These are phyloP conservation scores for Kwoniella newhampshirensis DNA, from an alignment of 768 basidiomycete genomes.

Conservation along the genomic window DNA sequence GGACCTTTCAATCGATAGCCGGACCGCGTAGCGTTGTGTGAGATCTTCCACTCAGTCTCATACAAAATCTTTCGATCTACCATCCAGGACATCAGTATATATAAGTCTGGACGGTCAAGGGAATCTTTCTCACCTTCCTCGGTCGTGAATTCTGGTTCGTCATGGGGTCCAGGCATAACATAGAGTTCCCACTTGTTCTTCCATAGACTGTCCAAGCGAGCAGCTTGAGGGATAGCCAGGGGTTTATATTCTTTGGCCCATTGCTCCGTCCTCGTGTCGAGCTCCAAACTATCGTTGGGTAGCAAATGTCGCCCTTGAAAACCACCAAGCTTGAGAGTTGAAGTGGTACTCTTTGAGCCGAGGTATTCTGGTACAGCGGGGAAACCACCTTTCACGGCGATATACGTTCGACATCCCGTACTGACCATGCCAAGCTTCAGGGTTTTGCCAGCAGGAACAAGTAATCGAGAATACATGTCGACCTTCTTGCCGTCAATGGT, in stretches of 20 bases:
- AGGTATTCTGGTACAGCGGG: slow-evolving; percentile 59
- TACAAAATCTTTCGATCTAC: slow-evolving; percentile 61
- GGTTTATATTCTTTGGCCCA: slow-evolving; percentile 20
- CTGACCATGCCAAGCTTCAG: slow-evolving; percentile 55
- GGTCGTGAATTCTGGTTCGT: slow-evolving; percentile 62
- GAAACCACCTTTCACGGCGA: slow-evolving; percentile 64
- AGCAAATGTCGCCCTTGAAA: slow-evolving; percentile 37
- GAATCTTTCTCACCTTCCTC: slow-evolving; percentile 34
- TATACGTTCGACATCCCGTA: slow-evolving; percentile 61
- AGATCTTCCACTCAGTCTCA: slow-evolving; percentile 60
- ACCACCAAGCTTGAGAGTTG: slow-evolving; percentile 54
- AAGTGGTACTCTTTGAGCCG: slow-evolving; percentile 60
- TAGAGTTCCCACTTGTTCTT: slow-evolving; percentile 59
- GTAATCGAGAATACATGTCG: slow-evolving; percentile 59
- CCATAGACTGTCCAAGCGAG: slow-evolving; percentile 28
- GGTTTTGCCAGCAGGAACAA: slow-evolving; percentile 57
- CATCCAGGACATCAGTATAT: neutral
- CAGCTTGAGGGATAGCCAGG: slow-evolving; percentile 53
- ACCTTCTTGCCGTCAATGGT: slow-evolving; percentile 55
- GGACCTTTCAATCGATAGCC: slow-evolving; percentile 64
- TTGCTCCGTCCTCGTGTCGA: slow-evolving; percentile 14
- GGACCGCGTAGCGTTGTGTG: slow-evolving; percentile 63
- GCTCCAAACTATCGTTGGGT: slow-evolving; percentile 32
- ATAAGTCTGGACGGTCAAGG: neutral
- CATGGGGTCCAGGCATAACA: slow-evolving; percentile 66